Conservation (phyloP, 192 early-diverging fungal genomes). For the Linnemannia elongata region DNA sequence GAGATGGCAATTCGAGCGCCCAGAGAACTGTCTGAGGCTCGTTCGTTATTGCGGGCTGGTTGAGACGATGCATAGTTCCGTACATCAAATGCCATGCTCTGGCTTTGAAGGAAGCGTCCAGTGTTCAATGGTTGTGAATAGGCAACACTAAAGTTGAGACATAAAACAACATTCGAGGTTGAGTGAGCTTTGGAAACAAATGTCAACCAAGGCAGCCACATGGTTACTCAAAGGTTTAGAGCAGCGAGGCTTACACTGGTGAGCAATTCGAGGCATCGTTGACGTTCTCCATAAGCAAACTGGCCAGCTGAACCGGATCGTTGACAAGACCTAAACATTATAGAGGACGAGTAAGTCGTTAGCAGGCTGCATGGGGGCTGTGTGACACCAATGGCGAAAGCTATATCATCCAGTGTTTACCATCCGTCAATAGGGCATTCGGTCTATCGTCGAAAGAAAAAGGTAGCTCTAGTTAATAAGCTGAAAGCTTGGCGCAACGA, state of each 20-base stretch:
- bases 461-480: no score
- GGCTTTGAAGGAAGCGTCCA: conserved; percentile 41
- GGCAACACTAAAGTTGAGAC: conserved; percentile 28
- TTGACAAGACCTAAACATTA: conserved; percentile 60
- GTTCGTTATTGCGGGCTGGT: conserved; percentile 45
- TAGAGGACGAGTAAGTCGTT: neutral
- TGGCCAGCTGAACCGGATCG: conserved; percentile 69
- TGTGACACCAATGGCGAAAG: neutral
- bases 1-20: conserved; percentile 50
- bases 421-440: conserved; percentile 66
- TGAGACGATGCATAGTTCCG: conserved; percentile 50
- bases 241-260: conserved; percentile 28
- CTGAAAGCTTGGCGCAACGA: no score
- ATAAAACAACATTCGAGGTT: neutral
- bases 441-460: conserved; percentile 39
- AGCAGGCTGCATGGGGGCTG: neutral
- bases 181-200: neutral
- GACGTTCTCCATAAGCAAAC: conserved; percentile 64
- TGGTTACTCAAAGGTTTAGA: neutral
- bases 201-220: neutral
- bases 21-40: conserved; percentile 50
- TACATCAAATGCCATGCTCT: conserved; percentile 26
- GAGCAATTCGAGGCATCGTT: conserved; percentile 31
- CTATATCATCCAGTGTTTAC: conserved; percentile 11
- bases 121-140: conserved; percentile 51